A percentile compares a stretch with the other conserved stretches of the same genome.
phyloP scores from a whole-genome alignment of 768 basidiomycete species.

The Amanita rubescens region DNA sequence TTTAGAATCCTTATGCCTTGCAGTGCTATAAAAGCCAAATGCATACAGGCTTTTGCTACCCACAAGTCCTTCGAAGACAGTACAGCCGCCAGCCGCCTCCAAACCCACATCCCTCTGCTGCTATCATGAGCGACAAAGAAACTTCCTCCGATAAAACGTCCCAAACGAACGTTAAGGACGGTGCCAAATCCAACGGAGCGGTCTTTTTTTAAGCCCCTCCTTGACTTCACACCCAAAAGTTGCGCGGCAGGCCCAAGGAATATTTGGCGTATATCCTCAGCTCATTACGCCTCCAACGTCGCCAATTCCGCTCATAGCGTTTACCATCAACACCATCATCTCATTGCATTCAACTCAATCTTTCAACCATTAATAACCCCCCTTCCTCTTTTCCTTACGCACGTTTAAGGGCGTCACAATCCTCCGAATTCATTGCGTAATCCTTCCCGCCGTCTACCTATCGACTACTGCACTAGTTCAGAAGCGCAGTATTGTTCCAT shows the following conservation, averaged over 20 bases:
- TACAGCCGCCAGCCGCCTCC: neutral
- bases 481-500: neutral
- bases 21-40: slow-evolving; percentile 1
- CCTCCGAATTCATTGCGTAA: neutral
- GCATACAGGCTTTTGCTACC: neutral
- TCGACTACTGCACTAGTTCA: neutral
- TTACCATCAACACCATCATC: too few relatives aligned
- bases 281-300: too few relatives aligned
- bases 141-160: slow-evolving; percentile 30
- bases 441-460: neutral
- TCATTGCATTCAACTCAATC: neutral
- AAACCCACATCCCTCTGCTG: neutral
- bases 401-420: neutral
- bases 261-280: neutral
- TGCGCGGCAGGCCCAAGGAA: neutral
- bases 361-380: neutral
- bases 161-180: slow-evolving; percentile 38
- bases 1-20: neutral
- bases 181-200: slow-evolving; percentile 43
- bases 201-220: slow-evolving; percentile 49
- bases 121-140: slow-evolving; percentile 31
- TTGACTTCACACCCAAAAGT: slow-evolving; percentile 11
- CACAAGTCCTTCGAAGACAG: neutral
- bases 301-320: neutral
- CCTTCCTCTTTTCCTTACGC: neutral